A percentile compares a stretch with the other conserved stretches of the same genome.
These are phyloP conservation scores for Trifolium dubium DNA, from an alignment of 306 rosid genomes.

Conservation along the genomic window DNA sequence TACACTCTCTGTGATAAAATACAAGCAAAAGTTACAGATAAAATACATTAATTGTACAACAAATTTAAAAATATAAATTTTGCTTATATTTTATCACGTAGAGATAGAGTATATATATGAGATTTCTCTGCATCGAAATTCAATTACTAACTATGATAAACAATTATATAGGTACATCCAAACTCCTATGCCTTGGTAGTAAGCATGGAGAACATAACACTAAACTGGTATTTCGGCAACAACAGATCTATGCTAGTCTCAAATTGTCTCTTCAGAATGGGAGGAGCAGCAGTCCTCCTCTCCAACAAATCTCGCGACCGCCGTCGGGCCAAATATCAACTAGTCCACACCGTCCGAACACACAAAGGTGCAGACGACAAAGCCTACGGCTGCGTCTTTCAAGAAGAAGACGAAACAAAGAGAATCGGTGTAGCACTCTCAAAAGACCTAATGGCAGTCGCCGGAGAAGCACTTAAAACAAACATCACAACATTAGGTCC, in stretches of 20 bases:
- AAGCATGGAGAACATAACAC: slow-evolving; percentile 94
- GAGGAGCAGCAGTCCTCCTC: slow-evolving; percentile 12
- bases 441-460: slow-evolving; percentile 17
- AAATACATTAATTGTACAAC: too few relatives aligned
- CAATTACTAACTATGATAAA: background rate
- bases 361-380: slow-evolving; percentile 3
- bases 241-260: slow-evolving; percentile 64
- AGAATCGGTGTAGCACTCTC: background rate
- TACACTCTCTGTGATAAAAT: too few relatives aligned
- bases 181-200: slow-evolving; percentile 90
- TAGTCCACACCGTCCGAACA: slow-evolving; percentile 3
- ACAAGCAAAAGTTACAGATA: too few relatives aligned
- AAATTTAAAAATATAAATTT: too few relatives aligned
- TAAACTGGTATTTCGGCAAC: slow-evolving; percentile 93
- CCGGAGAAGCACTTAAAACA: slow-evolving; percentile 17
- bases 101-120: background rate
- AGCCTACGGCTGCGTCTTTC: slow-evolving; percentile 18
- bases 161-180: slow-evolving; percentile 63
- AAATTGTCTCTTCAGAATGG: slow-evolving; percentile 15
- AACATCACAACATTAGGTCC: slow-evolving; percentile 15
- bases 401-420: slow-evolving; percentile 12
- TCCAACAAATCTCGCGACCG: slow-evolving; percentile 17
- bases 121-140: background rate
- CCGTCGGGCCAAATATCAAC: background rate
- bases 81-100: too few relatives aligned